Conservation (phyloP, 495 filamentous ascomycete species). For the Trichoderma asperelloides region DNA sequence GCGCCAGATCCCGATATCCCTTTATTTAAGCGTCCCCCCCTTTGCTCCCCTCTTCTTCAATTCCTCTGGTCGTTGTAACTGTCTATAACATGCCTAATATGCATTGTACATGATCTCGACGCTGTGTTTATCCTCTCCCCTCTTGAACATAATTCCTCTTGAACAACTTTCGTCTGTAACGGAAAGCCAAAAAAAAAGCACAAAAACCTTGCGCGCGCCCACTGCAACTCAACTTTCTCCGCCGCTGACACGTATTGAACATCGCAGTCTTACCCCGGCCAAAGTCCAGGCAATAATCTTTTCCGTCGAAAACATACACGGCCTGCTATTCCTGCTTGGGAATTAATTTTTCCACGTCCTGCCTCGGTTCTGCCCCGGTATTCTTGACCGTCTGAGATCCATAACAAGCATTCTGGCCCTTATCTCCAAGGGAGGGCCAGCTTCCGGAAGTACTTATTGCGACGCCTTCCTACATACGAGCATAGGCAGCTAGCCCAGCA, state of each 20-base stretch:
- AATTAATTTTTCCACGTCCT: neutral
- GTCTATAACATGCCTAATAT: no score
- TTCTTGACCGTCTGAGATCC: neutral
- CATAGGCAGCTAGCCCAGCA: neutral
- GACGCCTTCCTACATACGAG: neutral
- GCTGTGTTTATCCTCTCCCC: no score
- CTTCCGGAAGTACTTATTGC: neutral
- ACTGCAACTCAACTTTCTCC: neutral
- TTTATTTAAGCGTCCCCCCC: neutral
- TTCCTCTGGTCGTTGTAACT: no score
- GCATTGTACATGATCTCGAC: no score
- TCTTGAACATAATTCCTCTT: no score
- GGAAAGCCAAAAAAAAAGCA: neutral
- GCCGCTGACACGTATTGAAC: neutral
- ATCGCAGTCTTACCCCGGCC: neutral
- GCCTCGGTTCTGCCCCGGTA: neutral
- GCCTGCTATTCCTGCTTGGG: neutral
- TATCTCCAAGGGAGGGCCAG: constrained; percentile 4
- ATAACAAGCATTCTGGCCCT: neutral
- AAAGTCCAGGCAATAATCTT: neutral
- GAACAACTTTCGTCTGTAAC: neutral
- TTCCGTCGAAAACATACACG: neutral
- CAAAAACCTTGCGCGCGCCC: neutral
- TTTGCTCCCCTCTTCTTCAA: neutral
- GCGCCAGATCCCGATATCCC: neutral